Conservation (phyloP, 148 eudicot species). For the Talinum fruticosum region DNA sequence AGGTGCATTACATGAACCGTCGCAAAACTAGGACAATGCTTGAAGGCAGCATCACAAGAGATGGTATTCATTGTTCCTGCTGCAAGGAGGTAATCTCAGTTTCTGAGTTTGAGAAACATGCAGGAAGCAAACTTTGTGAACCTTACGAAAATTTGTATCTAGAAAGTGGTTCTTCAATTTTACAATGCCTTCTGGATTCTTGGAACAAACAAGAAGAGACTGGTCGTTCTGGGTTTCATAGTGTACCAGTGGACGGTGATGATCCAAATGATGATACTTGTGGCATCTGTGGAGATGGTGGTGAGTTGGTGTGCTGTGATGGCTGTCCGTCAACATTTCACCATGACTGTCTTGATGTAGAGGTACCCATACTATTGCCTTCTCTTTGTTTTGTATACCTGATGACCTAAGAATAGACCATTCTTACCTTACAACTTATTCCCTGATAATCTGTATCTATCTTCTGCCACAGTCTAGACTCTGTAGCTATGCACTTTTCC, state of each 20-base stretch:
- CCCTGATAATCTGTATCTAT: too few species aligned
- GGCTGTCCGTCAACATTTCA: slow-evolving; percentile 95
- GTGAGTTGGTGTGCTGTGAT: slow-evolving; percentile 93
- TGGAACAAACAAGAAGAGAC: slow-evolving; percentile 66
- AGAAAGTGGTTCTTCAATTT: slow-evolving; percentile 55
- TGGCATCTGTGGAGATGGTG: slow-evolving; percentile 95
- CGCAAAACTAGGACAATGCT: slow-evolving; percentile 31
- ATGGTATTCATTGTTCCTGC: slow-evolving; percentile 75
- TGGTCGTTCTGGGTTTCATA: slow-evolving; percentile 41
- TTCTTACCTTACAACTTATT: too few species aligned
- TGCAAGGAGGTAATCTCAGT: slow-evolving; percentile 50
- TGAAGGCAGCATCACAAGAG: slow-evolving; percentile 70
- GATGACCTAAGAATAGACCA: too few species aligned
- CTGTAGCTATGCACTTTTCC: too few species aligned
- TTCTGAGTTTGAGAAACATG: slow-evolving; percentile 62
- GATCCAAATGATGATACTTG: slow-evolving; percentile 98
- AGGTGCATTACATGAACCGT: slow-evolving; percentile 53
- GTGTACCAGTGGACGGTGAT: slow-evolving; percentile 53
- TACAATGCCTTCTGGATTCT: slow-evolving; percentile 56
- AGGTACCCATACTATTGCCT: slow-evolving; percentile 45
- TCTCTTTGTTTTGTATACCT: slow-evolving; percentile 13
- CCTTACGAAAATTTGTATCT: slow-evolving; percentile 54
- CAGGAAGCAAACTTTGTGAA: slow-evolving; percentile 46
- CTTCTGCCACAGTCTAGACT: too few species aligned
- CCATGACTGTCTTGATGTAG: slow-evolving; percentile 58